Percentiles rank a stretch among this genome's conserved stretches.
These are phyloP conservation scores for Fusarium sp. DNA, from an alignment of 2,329 filamentous ascomycete genomes.

Conservation along the genomic window DNA sequence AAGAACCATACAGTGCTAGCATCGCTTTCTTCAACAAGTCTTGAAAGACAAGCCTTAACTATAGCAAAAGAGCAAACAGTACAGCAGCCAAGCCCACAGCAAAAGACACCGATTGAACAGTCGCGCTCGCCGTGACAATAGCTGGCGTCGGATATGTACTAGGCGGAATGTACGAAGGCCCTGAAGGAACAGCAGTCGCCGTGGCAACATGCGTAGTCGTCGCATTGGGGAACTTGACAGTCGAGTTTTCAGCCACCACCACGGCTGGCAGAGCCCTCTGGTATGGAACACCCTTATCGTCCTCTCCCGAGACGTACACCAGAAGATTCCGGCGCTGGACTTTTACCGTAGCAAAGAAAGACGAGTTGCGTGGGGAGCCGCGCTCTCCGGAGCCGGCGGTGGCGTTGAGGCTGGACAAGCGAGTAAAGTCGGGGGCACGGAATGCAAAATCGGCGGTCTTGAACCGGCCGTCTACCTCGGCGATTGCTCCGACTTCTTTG, in stretches of 20 bases:
- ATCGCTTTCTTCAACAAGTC: not conserved
- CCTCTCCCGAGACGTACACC: not conserved
- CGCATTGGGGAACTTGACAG: not conserved
- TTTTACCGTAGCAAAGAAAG: not conserved
- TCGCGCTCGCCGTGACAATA: not conserved
- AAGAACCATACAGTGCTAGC: not conserved
- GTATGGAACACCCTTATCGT: not conserved
- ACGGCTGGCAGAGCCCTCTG: not conserved
- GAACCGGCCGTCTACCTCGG: not conserved
- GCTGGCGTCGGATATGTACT: not conserved
- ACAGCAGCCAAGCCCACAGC: not conserved
- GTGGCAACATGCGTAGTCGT: not conserved
- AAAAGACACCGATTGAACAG: not conserved
- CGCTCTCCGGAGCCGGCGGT: not conserved
- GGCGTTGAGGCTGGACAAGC: not conserved
- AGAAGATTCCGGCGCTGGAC: not conserved
- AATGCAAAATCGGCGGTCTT: not conserved
- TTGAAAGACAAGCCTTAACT: not conserved
- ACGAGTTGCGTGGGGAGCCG: not conserved
- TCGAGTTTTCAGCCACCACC: not conserved
- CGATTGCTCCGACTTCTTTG: not conserved
- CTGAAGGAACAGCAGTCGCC: not conserved
- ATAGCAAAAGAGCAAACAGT: not conserved
- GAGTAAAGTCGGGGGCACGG: not conserved
- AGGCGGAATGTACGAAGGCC: not conserved